Evolutionary conservation across 1,284 basidiomycete species (phyloP), one percentile per base, ranked within the genome.

Genomic region (Cutaneotrichosporon sp.): DNA sequence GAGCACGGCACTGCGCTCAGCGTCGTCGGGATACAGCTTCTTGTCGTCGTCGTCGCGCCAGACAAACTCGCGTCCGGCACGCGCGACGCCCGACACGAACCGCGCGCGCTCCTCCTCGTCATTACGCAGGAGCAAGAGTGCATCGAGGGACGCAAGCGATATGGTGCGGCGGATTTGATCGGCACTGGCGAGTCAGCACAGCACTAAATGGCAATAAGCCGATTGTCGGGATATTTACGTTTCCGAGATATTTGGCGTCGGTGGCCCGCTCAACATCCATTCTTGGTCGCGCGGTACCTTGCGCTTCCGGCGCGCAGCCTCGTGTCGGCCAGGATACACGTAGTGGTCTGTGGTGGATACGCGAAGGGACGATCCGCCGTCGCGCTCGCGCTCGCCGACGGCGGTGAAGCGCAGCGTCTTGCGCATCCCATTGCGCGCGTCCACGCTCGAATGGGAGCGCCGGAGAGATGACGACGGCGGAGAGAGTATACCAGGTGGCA

Each of bases 41-140:
- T 83, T 83, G 73, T 92, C 86, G 4, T 88, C 88, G 60, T 82
- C 78, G 61, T 87, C 83, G 34, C 90, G 79, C 89, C 90, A 94
- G 2, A 94, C 83, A 65, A 90, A 59, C 10, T 64, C 68, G 48
- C 63, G 64, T 3, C 70, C 66, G 2, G 66, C 66, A 41, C 61
- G 34, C 0, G 59, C 51, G 2, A 71, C 66, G 18, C 64, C 68
- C 1, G 59, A 57, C 15, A 75, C 35, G 23, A 73, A 54, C 30
- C 62, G 59, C 15, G 68, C 67, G 35, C 73, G 59, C 41, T 70
- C 64, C 8, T 60, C 49, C 13, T 59, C 54, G 39, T 66, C 61
- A 1, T 57, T 37, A 21, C 69, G 67, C 15, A 75, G 58, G 1
- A 65, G 52, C 4, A 74, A 48, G 4, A 76, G 60, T 7, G 60